A percentile compares a stretch with the other conserved stretches of the same genome.
These are phyloP conservation scores for Yamadazyma dushanensis DNA, from an alignment of 1,139 yeast genomes.

Conservation along the genomic window DNA sequence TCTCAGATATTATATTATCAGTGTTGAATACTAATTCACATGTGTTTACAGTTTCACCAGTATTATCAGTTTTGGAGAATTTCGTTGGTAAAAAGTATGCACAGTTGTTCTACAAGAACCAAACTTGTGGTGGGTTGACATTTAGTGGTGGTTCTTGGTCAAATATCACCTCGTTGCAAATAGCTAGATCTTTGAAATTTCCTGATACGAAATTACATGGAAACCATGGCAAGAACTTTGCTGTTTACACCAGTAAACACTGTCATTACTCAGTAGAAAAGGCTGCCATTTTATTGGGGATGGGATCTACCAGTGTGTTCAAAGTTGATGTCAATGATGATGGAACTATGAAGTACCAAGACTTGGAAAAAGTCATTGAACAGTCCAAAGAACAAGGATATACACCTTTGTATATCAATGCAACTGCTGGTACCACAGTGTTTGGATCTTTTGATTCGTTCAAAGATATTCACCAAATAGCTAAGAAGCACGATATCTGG, in stretches of 20 bases:
- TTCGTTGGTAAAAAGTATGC: slow-evolving; percentile 71
- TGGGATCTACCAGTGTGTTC: slow-evolving; percentile 65
- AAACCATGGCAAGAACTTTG: slow-evolving; percentile 55
- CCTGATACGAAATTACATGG: slow-evolving; percentile 75
- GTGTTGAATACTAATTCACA: slow-evolving; percentile 81
- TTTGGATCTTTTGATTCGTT: slow-evolving; percentile 82
- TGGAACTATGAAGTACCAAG: slow-evolving; percentile 57
- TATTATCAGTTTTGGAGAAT: slow-evolving; percentile 73
- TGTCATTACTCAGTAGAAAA: slow-evolving; percentile 83
- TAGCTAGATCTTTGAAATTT: slow-evolving; percentile 64
- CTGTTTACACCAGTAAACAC: slow-evolving; percentile 69
- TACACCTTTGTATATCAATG: slow-evolving; percentile 75
- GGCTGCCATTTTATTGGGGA: slow-evolving; percentile 75
- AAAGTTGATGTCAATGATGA: slow-evolving; percentile 57
- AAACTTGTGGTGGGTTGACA: slow-evolving; percentile 75
- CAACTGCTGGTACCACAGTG: slow-evolving; percentile 90
- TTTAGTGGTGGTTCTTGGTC: slow-evolving; percentile 91
- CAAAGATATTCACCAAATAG: slow-evolving; percentile 51
- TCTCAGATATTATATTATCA: slow-evolving; percentile 69
- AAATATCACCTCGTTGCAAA: slow-evolving; percentile 75
- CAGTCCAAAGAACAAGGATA: slow-evolving; percentile 50
- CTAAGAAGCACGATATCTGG: slow-evolving; percentile 61
- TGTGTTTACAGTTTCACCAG: slow-evolving; percentile 85
- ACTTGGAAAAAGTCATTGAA: slow-evolving; percentile 48
- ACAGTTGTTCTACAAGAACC: slow-evolving; percentile 50